phyloP scores from a whole-genome alignment of 768 basidiomycete species.

The Fistulinella prunicolor region DNA sequence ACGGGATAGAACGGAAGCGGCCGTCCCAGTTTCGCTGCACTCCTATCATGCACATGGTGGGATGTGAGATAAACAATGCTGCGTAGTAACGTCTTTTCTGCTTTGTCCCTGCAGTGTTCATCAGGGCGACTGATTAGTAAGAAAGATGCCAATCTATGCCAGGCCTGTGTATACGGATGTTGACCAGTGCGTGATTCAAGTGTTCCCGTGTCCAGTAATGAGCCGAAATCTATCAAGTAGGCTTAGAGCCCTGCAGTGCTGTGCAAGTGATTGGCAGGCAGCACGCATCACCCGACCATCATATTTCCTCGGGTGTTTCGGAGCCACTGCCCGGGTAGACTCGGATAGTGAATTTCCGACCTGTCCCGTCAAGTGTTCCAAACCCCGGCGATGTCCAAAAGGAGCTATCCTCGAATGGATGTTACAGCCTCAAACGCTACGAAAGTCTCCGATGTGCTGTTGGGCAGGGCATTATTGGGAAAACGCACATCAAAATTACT shows the following conservation, averaged over 20 bases:
- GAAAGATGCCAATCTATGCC: too few species aligned
- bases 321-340: neutral
- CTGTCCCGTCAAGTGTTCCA: neutral
- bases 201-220: neutral
- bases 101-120: neutral
- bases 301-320: conserved; percentile 1
- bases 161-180: too few species aligned
- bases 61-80: neutral
- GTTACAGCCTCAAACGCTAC: too few species aligned
- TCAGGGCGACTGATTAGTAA: too few species aligned
- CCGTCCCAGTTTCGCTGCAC: too few species aligned
- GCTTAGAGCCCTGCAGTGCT: too few species aligned
- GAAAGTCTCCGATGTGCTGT: too few species aligned
- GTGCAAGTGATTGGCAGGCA: neutral
- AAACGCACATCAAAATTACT: too few species aligned
- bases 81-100: neutral
- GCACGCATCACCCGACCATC: neutral
- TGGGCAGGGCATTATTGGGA: too few species aligned
- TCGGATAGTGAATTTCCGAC: neutral
- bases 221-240: neutral
- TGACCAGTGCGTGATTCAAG: neutral
- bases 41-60: too few species aligned
- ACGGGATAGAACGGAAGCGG: neutral
- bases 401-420: too few species aligned
- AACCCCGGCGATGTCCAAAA: neutral